A percentile compares a stretch with the other conserved stretches of the same genome.
These are phyloP conservation scores for Exobasidium rhododendri DNA, from an alignment of 1,284 basidiomycete species.

Conservation along the genomic window DNA sequence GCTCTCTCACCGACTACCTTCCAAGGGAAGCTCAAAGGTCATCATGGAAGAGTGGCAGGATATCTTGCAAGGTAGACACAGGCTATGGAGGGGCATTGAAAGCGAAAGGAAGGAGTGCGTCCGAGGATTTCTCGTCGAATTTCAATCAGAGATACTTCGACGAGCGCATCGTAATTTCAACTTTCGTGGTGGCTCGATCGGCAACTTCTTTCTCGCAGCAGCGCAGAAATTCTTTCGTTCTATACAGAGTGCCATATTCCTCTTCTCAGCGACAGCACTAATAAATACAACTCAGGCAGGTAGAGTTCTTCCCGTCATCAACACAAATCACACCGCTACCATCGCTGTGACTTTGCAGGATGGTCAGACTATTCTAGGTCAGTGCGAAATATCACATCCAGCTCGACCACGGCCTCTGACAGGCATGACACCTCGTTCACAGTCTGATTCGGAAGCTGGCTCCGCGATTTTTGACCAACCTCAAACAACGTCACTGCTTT, in stretches of 20 bases:
- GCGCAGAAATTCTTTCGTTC: constrained; percentile 48
- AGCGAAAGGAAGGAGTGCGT: constrained; percentile 87
- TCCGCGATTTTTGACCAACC: constrained; percentile 36
- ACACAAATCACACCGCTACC: constrained; percentile 94
- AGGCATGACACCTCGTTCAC: background rate
- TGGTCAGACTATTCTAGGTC: constrained; percentile 77
- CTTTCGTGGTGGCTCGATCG: constrained; percentile 47
- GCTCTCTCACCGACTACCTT: constrained; percentile 75
- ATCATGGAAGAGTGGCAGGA: constrained; percentile 87
- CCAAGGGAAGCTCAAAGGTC: constrained; percentile 66
- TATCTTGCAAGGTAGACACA: constrained; percentile 83
- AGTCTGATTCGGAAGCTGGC: constrained; percentile 26
- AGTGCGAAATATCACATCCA: constrained; percentile 96
- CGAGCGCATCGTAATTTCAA: constrained; percentile 61
- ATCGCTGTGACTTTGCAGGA: constrained; percentile 88
- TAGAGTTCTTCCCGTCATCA: constrained; percentile 77
- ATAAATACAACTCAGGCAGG: constrained; percentile 43
- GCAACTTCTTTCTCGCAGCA: constrained; percentile 48
- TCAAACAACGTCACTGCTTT: constrained; percentile 2
- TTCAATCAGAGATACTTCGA: constrained; percentile 79
- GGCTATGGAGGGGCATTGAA: constrained; percentile 82
- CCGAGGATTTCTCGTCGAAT: constrained; percentile 73
- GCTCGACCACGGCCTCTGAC: background rate
- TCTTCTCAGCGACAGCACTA: constrained; percentile 87
- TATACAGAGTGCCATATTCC: constrained; percentile 80